Evolutionary conservation across 768 basidiomycete genomes (phyloP).

Genomic region (Hebeloma cylindrosporum): DNA sequence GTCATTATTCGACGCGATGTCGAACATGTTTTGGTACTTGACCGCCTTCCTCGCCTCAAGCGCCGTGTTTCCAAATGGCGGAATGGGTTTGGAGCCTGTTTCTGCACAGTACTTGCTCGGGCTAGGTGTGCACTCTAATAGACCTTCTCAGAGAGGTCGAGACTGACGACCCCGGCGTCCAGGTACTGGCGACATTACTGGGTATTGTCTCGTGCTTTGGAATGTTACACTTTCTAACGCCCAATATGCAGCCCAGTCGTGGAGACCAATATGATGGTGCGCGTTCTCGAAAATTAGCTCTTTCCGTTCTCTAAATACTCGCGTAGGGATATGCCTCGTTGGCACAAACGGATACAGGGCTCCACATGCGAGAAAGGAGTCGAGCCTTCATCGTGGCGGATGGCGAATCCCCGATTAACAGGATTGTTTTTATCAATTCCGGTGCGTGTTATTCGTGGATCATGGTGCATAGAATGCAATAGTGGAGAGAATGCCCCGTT

Average conservation of each 20-base stretch:
- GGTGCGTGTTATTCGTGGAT: conserved; percentile 36
- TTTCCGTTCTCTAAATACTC: not conserved
- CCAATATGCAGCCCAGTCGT: conserved; percentile 58
- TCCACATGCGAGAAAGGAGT: conserved; percentile 78
- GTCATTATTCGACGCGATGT: conserved; percentile 39
- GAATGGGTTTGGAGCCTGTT: conserved; percentile 30
- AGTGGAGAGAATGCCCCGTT: no score
- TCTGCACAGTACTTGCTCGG: conserved; percentile 55
- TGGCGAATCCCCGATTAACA: conserved; percentile 49
- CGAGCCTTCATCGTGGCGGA: conserved; percentile 78
- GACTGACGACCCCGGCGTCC: no score
- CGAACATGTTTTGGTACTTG: conserved; percentile 41
- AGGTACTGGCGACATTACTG: conserved; percentile 77
- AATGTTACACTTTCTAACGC: conserved; percentile 11
- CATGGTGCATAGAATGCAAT: not conserved
- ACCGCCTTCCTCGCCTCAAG: conserved; percentile 41
- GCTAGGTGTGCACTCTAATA: conserved; percentile 43
- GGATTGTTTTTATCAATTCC: conserved; percentile 76
- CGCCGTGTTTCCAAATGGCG: conserved; percentile 29
- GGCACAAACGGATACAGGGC: conserved; percentile 66
- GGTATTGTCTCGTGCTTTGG: conserved; percentile 38
- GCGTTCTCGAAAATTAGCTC: conserved; percentile 8
- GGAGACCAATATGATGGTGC: conserved; percentile 82
- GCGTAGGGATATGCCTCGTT: conserved; percentile 67
- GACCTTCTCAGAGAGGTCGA: no score